Base-by-base conservation (phyloP, 2,329 filamentous ascomycete species). In the Aureobasidium sp. region DNA sequence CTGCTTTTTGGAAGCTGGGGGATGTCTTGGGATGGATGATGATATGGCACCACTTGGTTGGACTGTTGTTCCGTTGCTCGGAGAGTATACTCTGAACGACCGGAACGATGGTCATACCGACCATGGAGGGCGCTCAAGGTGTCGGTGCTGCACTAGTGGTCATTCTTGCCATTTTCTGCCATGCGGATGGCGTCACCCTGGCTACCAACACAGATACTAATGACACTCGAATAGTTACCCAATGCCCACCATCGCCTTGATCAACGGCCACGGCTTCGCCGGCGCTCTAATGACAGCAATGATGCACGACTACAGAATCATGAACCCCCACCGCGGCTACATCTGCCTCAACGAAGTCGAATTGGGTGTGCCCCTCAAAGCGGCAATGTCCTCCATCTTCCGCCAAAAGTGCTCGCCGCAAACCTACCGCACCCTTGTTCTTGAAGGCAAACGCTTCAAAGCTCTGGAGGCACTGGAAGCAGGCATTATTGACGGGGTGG, bases 231-330 rank as follows among this genome's bases (percentile, higher is more conserved):
- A 59, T 53, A 82, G 78, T 59, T 93, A 86, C 70, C 88, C 89
- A 15, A 91, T 92, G 88, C 90, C 90, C 27, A 94, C 89, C 3
- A 75, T 94, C 55, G 87, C 89, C n/a, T 78, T 91, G 9, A 70
- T 93, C 61, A 91, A 90, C 68, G 62, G 90, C 25, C 90, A 95
- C 73, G 85, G 87, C 61, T 94, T 91, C 72, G 90, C 90, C 6
- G 90, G 84, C 49, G 90, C 88, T n/a, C 78, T 92, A 64, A 92
- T 94, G 86, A 78, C 88, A 11, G 84, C 88, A 63, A 89, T 91
- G 83, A 85, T 88, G 75, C 89, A 92, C 75, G 89, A 93, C 76
- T 94, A 94, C 77, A 84, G 90, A 31, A 80, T 94, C 67, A 88
- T 90, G 77, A 88, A 88, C 70, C 82, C 87, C 0, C 70, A 79